Percentiles rank a stretch among this genome's conserved stretches.
These are phyloP conservation scores for Microcyclosporella mali DNA, from an alignment of 2,329 filamentous ascomycete species.

Conservation along the genomic window DNA sequence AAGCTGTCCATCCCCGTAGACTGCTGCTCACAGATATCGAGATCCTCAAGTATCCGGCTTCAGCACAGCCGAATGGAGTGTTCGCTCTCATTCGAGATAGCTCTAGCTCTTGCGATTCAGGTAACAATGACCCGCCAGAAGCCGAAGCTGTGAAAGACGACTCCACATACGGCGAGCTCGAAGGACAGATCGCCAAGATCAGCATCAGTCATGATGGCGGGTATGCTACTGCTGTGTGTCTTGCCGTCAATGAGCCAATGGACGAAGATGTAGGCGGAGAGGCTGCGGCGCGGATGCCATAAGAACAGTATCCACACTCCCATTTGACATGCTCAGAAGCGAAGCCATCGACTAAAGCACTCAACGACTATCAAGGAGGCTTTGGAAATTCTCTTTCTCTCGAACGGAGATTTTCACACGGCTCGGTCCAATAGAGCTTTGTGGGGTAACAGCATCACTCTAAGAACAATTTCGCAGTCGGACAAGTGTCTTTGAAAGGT, in stretches of 20 bases:
- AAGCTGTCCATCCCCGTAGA: conserved; percentile 32
- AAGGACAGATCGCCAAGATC: conserved; percentile 56
- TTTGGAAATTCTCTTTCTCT: too few species aligned
- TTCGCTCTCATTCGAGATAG: conserved; percentile 42
- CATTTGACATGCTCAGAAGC: too few species aligned
- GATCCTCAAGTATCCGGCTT: conserved; percentile 23
- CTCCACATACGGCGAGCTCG: conserved; percentile 6
- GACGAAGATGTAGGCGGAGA: conserved; percentile 28
- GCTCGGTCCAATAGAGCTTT: too few species aligned
- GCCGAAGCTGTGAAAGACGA: neutral
- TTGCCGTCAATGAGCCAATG: conserved; percentile 40
- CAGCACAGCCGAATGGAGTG: conserved; percentile 66
- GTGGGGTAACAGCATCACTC: too few species aligned
- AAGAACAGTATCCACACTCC: too few species aligned
- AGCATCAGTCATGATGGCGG: conserved; percentile 85
- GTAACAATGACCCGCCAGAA: neutral
- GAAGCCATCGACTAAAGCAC: too few species aligned
- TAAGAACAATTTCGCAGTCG: too few species aligned
- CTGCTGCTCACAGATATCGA: conserved; percentile 35
- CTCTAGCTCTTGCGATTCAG: neutral
- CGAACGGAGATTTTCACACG: too few species aligned
- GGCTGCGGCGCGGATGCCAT: conserved; percentile 17
- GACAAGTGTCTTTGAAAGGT: too few species aligned
- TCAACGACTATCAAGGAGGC: too few species aligned
- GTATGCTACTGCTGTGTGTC: conserved; percentile 66